Evolutionary conservation across 129 eudicot genomes (phyloP), one percentile per base, ranked within the genome.

Genomic region (Helichrysum umbraculigerum): DNA sequence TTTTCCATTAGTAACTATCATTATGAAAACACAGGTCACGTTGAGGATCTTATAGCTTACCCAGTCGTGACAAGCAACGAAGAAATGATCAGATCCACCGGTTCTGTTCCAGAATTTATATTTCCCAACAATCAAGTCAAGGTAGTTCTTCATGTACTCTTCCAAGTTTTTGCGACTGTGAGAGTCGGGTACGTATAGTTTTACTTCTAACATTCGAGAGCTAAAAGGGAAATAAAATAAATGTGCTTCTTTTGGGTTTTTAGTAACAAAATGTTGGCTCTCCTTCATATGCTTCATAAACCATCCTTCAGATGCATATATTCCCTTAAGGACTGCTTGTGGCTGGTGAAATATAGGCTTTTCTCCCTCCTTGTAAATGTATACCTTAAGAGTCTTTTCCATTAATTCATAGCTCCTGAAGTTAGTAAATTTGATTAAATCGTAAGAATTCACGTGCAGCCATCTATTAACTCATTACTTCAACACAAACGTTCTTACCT

Each of bases 261-360:
- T 87, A 12, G 97, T 88, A 22, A 91, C 74, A 28, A 74, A 91
- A 3, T 84, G 93, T 79, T 83, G 71, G 77, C 84, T 91, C 70
- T 77, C 68, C 81, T 88, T 76, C 66, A 94, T 75, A 20, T 69
- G 91, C 79, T 91, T 94, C 96, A 94, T 91, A 77, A 94, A 94
- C 98, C 98, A 94, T n/a, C 98, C 98, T 79, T 94, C 98, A 2
- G 97, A 94, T 51, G 98, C 93, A 77, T 94, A 94, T 68, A 91
- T 91, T 56, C 98, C 97, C 70, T 81, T 85, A 7, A 91, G 91
- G 79, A 77, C 84, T 44, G 83, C 79, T 67, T 67, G 74, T 64
- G 98, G 90, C 68, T 70, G 81, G 78, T 94, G 98, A 75, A 91
- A 94, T 61, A 94, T 85, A 2, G 96, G 98, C 60, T 83, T 83